Conservation (phyloP, 1,139 yeast species). For the Saccharomyces hybrid region DNA sequence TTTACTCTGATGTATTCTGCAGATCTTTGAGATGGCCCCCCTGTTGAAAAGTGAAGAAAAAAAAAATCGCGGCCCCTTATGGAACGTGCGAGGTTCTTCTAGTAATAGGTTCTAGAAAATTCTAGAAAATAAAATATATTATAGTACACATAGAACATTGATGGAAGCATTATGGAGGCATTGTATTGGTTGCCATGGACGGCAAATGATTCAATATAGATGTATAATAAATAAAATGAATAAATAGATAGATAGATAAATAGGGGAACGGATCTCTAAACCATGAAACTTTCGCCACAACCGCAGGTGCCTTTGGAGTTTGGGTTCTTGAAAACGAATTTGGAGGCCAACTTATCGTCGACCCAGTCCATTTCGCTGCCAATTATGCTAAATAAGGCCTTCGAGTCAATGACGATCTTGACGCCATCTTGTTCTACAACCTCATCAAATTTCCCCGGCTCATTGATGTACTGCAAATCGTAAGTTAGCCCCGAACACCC, state of each 20-base stretch:
- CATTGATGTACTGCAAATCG: constrained; percentile 78
- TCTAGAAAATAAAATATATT: not conserved
- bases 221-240: constrained; percentile 1
- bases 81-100: not conserved
- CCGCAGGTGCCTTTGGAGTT: constrained; percentile 97
- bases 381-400: constrained; percentile 88
- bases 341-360: constrained; percentile 81
- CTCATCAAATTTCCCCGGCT: constrained; percentile 92
- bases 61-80: not conserved
- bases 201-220: not conserved
- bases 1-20: not conserved
- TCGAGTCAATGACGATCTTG: constrained; percentile 85
- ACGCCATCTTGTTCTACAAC: constrained; percentile 88
- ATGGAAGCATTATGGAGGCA: not conserved
- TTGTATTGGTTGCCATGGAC: not conserved
- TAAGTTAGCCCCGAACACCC: constrained; percentile 96
- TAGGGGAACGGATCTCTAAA: not conserved
- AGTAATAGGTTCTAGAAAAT: not conserved
- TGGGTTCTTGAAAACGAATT: constrained; percentile 89
- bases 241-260: constrained; percentile 6
- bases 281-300: constrained; percentile 82
- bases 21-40: not conserved
- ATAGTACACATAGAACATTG: not conserved
- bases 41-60: not conserved
- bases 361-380: constrained; percentile 99